A percentile compares a stretch with the other conserved stretches of the same genome.
Evolutionary conservation across 805 yeast genomes (phyloP).

Genomic region (Yarrowia osloensis): DNA sequence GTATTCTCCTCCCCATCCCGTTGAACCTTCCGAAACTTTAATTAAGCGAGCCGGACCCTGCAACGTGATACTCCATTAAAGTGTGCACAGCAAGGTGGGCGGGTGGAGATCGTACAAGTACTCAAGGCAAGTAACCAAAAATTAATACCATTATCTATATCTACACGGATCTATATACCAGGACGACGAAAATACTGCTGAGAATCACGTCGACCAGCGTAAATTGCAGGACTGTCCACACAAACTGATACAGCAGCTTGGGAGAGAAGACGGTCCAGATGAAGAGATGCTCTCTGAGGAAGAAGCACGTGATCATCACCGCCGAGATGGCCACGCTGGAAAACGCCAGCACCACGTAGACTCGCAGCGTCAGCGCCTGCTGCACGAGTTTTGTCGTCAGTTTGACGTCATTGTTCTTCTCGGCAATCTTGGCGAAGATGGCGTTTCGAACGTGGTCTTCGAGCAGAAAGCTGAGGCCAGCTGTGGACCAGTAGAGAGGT

Average conservation of each 20-base stretch:
- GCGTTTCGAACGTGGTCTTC: conserved; percentile 37
- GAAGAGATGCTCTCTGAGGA: conserved; percentile 80
- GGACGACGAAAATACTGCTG: conserved; percentile 6
- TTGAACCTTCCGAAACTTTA: conserved; percentile 5
- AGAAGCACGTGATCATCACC: conserved; percentile 67
- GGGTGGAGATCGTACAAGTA: neutral
- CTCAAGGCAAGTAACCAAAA: too few species aligned
- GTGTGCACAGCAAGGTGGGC: neutral
- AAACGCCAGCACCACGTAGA: conserved; percentile 50
- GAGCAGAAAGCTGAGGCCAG: conserved; percentile 47
- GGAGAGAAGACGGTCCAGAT: conserved; percentile 99
- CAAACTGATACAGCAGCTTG: conserved; percentile 73
- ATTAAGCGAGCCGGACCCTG: neutral
- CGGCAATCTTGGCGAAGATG: conserved; percentile 35
- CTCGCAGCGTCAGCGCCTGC: conserved; percentile 33
- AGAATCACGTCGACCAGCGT: conserved; percentile 34
- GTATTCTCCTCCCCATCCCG: neutral
- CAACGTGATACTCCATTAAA: neutral
- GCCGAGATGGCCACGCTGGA: conserved; percentile 61
- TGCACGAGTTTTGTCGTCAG: conserved; percentile 32
- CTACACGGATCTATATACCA: conserved; percentile 20
- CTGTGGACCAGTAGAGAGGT: conserved; percentile 76
- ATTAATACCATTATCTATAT: neutral
- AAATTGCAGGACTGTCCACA: conserved; percentile 56
- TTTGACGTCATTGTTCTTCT: conserved; percentile 26